Percentiles rank a stretch among this genome's conserved stretches.
phyloP scores from a whole-genome alignment of 2,329 filamentous ascomycete species.

The Zasmidium angulare region DNA sequence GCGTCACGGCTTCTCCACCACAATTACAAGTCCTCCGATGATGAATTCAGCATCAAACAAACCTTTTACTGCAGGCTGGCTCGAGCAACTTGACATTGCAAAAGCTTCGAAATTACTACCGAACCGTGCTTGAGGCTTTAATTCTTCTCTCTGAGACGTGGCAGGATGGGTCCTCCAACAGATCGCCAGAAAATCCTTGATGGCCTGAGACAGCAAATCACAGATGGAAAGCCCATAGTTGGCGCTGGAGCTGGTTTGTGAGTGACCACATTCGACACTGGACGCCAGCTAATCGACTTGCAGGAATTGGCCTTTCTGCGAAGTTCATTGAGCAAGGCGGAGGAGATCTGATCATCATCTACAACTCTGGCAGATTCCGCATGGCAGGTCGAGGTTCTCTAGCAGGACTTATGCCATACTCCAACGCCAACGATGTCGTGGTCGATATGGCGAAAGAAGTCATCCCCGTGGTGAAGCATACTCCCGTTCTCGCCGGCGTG shows the following conservation, averaged over 20 bases:
- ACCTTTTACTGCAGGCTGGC: not conserved
- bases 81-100: not conserved
- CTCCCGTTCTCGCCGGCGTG: slow-evolving; percentile 68
- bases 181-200: slow-evolving; percentile 57
- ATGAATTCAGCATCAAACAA: not conserved
- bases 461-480: slow-evolving; percentile 62
- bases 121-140: not conserved
- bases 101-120: not conserved
- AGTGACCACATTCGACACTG: not conserved
- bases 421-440: slow-evolving; percentile 69
- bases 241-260: slow-evolving; percentile 62
- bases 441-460: slow-evolving; percentile 70
- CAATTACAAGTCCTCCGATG: slow-evolving; percentile 1
- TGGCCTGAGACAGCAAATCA: slow-evolving; percentile 55
- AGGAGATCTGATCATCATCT: slow-evolving; percentile 60
- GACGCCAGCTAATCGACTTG: not conserved
- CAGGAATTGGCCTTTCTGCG: slow-evolving; percentile 67
- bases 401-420: slow-evolving; percentile 69
- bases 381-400: slow-evolving; percentile 71
- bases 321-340: slow-evolving; percentile 70
- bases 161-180: slow-evolving; percentile 57
- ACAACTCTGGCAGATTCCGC: slow-evolving; percentile 68
- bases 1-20: slow-evolving; percentile 6
- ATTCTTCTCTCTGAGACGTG: not conserved
- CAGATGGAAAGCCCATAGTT: slow-evolving; percentile 59